Percentiles rank a stretch among this genome's conserved stretches.
These are phyloP conservation scores for Solanum ossicruentum DNA, from an alignment of 257 asterid species.

Conservation along the genomic window DNA sequence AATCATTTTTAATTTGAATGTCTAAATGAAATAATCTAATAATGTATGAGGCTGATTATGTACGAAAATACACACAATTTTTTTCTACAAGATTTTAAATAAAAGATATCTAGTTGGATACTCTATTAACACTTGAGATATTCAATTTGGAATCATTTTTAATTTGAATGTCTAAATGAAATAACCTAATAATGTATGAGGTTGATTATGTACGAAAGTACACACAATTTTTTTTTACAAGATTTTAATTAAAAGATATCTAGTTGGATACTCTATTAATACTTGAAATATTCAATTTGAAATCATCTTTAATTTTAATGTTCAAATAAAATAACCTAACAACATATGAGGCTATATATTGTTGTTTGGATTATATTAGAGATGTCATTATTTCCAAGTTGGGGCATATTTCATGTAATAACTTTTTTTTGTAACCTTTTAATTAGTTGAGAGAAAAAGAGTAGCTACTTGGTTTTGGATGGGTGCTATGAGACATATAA, in stretches of 20 bases:
- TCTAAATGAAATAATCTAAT: too few species aligned
- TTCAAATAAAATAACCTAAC: not conserved
- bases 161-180: not conserved
- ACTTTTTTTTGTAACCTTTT: not conserved
- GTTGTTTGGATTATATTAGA: not conserved
- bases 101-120: too few species aligned
- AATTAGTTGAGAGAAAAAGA: not conserved
- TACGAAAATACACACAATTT: too few species aligned
- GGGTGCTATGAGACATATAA: not conserved
- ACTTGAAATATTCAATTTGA: not conserved
- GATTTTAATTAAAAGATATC: too few species aligned
- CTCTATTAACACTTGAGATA: too few species aligned
- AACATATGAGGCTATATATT: not conserved
- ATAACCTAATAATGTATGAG: not conserved
- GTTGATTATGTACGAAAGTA: not conserved
- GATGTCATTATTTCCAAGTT: constrained; percentile 1
- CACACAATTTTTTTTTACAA: too few species aligned
- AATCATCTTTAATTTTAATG: not conserved
- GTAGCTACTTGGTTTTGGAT: not conserved
- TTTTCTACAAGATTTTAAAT: too few species aligned
- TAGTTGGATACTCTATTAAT: too few species aligned
- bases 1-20: too few species aligned
- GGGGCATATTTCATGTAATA: not conserved
- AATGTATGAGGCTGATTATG: too few species aligned
- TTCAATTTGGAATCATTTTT: too few species aligned